Conservation (phyloP, 306 rosid genomes). For the Lathyrus oleraceus region DNA sequence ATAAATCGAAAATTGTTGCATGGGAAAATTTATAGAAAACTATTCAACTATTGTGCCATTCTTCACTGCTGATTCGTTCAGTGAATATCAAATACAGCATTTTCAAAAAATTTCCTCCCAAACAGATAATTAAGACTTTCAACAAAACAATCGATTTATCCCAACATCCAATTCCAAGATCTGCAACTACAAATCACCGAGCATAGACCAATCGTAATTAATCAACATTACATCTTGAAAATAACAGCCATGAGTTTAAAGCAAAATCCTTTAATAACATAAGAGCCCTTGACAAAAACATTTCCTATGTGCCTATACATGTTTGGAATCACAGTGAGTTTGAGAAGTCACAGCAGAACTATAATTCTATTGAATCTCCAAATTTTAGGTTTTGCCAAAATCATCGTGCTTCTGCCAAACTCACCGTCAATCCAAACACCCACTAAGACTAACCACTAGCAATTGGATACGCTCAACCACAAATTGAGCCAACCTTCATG, state of each 20-base stretch:
- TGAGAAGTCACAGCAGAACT: neutral
- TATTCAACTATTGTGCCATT: too few relatives aligned
- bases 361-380: neutral
- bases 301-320: neutral
- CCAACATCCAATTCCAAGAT: constrained; percentile 19
- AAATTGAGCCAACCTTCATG: neutral
- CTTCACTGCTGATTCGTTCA: neutral
- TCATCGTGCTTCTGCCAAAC: too few relatives aligned
- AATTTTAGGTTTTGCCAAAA: neutral
- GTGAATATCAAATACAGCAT: constrained; percentile 7
- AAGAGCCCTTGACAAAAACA: neutral
- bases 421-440: neutral
- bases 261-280: constrained; percentile 6
- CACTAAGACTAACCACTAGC: neutral
- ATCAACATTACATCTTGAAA: neutral
- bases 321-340: neutral
- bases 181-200: neutral
- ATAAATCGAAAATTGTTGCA: too few relatives aligned
- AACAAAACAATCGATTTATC: constrained; percentile 6
- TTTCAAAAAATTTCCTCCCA: neutral
- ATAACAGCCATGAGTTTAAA: neutral
- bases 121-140: neutral
- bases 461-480: neutral
- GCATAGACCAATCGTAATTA: neutral
- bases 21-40: too few relatives aligned